Percentiles rank a stretch among this genome's conserved stretches.
Evolutionary conservation across 2,329 filamentous ascomycete genomes (phyloP).

Genomic region (Aureobasidium sp.): DNA sequence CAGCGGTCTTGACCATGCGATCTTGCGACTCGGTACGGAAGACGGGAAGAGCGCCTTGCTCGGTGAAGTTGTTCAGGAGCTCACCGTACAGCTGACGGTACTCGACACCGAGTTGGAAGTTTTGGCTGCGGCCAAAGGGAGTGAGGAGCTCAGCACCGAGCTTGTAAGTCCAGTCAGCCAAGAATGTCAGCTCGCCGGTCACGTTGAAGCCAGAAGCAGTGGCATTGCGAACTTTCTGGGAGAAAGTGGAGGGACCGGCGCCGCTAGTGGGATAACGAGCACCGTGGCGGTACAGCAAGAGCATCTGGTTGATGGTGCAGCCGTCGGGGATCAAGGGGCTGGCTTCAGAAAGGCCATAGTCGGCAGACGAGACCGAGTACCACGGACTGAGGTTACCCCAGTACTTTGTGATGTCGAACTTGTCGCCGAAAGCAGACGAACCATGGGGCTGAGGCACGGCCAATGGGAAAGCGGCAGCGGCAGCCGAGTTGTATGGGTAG

Average conservation of each 20-base stretch:
- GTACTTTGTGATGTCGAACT: conserved; percentile 11
- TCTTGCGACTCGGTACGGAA: conserved; percentile 13
- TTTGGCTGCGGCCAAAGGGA: conserved; percentile 11
- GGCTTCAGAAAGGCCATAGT: conserved; percentile 1
- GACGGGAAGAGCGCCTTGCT: conserved; percentile 2
- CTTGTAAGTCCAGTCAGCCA: conserved; percentile 14
- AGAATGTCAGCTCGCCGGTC: conserved; percentile 1
- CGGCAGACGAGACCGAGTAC: conserved; percentile 12
- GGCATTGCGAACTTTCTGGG: conserved; percentile 3
- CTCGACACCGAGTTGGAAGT: conserved; percentile 12
- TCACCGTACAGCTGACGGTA: conserved; percentile 14
- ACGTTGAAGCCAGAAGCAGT: conserved; percentile 6
- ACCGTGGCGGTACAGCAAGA: conserved; percentile 14
- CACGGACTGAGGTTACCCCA: conserved; percentile 12
- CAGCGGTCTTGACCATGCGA: conserved; percentile 14
- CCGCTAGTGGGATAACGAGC: conserved; percentile 15
- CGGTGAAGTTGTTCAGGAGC: conserved; percentile 14
- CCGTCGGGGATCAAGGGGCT: conserved; percentile 2
- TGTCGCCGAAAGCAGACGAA: background rate
- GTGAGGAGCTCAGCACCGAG: conserved; percentile 13
- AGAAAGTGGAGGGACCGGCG: conserved; percentile 6
- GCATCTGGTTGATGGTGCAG: conserved; percentile 13
- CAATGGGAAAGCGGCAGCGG: background rate
- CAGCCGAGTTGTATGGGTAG: conserved; percentile 9
- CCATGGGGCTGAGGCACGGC: conserved; percentile 4